Evolutionary conservation across 2,329 filamentous ascomycete genomes (phyloP).

Genomic region (Ceratocystis alfenasii): DNA sequence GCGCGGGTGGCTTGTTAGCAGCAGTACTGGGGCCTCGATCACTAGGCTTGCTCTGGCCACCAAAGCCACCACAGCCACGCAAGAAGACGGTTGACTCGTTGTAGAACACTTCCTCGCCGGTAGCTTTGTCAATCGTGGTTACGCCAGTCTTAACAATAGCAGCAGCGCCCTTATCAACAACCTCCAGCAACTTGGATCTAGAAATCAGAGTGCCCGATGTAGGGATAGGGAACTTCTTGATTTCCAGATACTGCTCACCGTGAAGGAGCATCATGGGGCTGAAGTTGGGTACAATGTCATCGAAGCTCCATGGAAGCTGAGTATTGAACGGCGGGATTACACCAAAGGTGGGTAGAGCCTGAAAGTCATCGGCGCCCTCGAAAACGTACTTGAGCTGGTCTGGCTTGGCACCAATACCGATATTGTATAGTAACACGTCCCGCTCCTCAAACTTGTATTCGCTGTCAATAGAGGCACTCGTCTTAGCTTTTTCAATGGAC

Average conservation of each 20-base stretch:
- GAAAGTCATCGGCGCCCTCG: slow-evolving; percentile 84
- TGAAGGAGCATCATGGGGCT: slow-evolving; percentile 97
- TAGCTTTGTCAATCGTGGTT: slow-evolving; percentile 73
- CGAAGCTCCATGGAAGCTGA: slow-evolving; percentile 64
- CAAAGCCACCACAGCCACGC: slow-evolving; percentile 81
- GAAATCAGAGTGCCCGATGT: slow-evolving; percentile 67
- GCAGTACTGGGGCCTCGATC: slow-evolving; percentile 73
- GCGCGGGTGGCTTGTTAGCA: slow-evolving; percentile 63
- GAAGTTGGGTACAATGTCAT: slow-evolving; percentile 87
- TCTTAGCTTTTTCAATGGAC: slow-evolving; percentile 65
- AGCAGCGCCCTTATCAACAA: slow-evolving; percentile 88
- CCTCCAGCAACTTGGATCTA: slow-evolving; percentile 73
- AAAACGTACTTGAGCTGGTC: slow-evolving; percentile 80
- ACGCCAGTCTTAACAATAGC: slow-evolving; percentile 70
- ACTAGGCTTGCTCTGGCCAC: slow-evolving; percentile 61
- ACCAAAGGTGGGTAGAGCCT: slow-evolving; percentile 86
- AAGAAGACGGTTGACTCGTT: slow-evolving; percentile 93
- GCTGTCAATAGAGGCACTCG: slow-evolving; percentile 56
- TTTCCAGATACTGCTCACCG: slow-evolving; percentile 95
- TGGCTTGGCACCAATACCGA: slow-evolving; percentile 84
- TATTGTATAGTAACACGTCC: slow-evolving; percentile 89
- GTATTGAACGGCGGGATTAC: slow-evolving; percentile 91
- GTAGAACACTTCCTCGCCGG: slow-evolving; percentile 87
- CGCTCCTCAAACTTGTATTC: slow-evolving; percentile 74
- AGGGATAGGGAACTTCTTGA: slow-evolving; percentile 82